These are phyloP conservation scores for Stenocarpella maydis DNA, from an alignment of 2,329 filamentous ascomycete species.

Conservation along the genomic window DNA sequence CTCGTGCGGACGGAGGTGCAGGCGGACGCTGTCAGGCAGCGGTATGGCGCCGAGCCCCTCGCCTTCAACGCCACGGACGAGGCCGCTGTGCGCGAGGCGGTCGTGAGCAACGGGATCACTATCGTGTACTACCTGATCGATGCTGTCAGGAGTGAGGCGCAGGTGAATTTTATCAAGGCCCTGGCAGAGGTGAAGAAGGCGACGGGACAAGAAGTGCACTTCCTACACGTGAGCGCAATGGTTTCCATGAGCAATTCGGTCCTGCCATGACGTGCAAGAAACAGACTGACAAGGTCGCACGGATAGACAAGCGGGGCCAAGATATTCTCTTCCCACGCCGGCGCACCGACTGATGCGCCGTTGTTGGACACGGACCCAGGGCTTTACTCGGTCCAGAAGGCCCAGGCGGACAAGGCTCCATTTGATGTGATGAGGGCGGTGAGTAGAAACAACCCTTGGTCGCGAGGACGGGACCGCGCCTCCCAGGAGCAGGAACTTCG, in stretches of 20 bases:
- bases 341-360: conserved; percentile 49
- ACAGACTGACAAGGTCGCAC: background rate
- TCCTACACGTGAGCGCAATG: conserved; percentile 50
- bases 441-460: background rate
- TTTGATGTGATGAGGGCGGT: conserved; percentile 1
- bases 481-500: too few relatives aligned
- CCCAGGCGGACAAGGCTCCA: conserved; percentile 38
- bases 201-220: conserved; percentile 54
- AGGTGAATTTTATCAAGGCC: conserved; percentile 53
- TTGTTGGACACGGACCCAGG: conserved; percentile 54
- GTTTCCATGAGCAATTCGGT: background rate
- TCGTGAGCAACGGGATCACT: conserved; percentile 54
- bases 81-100: conserved; percentile 44
- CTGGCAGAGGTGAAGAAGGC: conserved; percentile 52
- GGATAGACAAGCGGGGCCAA: conserved; percentile 59
- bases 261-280: too few relatives aligned
- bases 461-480: background rate
- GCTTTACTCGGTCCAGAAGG: conserved; percentile 54
- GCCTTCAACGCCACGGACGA: conserved; percentile 49
- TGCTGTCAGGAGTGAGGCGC: conserved; percentile 44
- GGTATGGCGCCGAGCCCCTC: conserved; percentile 54
- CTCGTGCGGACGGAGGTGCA: conserved; percentile 56
- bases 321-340: conserved; percentile 57
- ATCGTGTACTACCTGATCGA: conserved; percentile 59
- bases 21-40: conserved; percentile 50